phyloP scores from a whole-genome alignment of 129 eudicot species.

The Helianthus annuus region DNA sequence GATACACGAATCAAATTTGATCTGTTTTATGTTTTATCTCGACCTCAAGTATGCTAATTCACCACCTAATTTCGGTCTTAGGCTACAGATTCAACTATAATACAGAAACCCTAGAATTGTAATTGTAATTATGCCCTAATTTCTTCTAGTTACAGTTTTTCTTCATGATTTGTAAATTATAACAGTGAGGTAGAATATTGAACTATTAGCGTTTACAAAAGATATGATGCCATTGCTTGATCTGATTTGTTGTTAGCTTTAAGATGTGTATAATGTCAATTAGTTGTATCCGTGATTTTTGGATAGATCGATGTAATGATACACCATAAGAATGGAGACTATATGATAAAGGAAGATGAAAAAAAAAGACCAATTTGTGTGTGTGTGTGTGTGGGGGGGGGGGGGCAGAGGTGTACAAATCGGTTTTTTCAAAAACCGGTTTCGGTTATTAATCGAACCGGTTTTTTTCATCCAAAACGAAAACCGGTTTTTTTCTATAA shows the following conservation, averaged over 20 bases:
- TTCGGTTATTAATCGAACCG: too few species aligned
- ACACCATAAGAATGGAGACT: not conserved
- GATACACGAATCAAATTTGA: conserved; percentile 13
- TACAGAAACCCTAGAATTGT: conserved; percentile 17
- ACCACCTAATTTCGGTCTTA: not conserved
- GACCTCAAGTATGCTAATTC: not conserved
- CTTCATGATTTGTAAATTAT: not conserved
- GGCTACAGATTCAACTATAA: conserved; percentile 11
- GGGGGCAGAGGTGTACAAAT: too few species aligned
- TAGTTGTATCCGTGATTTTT: not conserved
- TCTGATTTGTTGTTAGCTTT: not conserved
- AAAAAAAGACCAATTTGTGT: not conserved
- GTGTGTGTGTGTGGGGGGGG: not conserved
- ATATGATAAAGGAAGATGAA: not conserved
- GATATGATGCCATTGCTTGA: not conserved
- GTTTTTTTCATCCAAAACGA: too few species aligned
- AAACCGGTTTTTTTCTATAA: too few species aligned
- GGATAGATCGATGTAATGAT: not conserved
- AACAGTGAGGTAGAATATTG: not conserved
- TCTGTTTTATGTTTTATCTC: conserved; percentile 15
- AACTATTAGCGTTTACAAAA: conserved; percentile 6
- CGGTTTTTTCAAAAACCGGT: too few species aligned
- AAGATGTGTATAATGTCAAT: conserved; percentile 11
- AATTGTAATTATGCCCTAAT: conserved; percentile 10
- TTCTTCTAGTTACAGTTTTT: not conserved